Evolutionary conservation across 73 alveolate genomes (phyloP).

Genomic region (Symbiodinium pilosum): DNA sequence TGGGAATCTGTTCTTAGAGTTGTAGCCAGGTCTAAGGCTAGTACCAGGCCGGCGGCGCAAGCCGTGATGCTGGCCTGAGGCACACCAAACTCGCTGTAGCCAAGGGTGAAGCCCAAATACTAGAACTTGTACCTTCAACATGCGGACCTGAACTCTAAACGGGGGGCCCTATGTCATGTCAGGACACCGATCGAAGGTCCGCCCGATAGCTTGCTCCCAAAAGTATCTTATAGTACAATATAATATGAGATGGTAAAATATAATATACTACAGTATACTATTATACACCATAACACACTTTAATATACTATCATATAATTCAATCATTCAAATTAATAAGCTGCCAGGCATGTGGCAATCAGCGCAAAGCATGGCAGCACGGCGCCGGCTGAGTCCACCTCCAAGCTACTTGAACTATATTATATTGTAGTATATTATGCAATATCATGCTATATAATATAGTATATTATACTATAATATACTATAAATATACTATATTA

Average conservation of each 20-base stretch:
- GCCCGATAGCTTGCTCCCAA: no score
- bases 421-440: no score
- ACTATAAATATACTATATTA: no score
- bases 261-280: background rate
- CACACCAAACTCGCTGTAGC: background rate
- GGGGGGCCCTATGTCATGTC: background rate
- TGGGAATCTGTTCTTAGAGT: no score
- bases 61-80: background rate
- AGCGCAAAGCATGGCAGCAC: background rate
- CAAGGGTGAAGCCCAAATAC: background rate
- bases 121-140: background rate
- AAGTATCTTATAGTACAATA: no score
- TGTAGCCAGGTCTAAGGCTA: background rate
- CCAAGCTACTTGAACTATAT: background rate
- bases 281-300: background rate
- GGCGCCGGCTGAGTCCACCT: background rate
- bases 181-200: no score
- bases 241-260: background rate
- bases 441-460: no score
- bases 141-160: background rate
- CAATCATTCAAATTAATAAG: background rate
- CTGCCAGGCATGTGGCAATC: background rate
- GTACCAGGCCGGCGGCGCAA: background rate
- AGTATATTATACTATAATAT: no score
- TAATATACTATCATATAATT: background rate